Evolutionary conservation across 768 basidiomycete genomes (phyloP).

Genomic region (Sutorius australiensis): DNA sequence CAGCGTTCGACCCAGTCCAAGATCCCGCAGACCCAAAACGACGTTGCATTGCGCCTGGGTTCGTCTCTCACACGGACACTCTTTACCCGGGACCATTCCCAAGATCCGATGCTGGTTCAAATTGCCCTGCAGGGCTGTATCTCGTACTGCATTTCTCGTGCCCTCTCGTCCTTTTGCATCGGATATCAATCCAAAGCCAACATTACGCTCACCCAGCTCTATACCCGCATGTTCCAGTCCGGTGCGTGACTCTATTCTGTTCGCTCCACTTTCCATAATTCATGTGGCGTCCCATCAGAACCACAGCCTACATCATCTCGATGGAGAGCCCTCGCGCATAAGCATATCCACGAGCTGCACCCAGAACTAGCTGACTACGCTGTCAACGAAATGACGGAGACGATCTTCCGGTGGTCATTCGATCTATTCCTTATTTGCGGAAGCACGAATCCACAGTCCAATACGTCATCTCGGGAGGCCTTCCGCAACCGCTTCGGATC

Average conservation of each 20-base stretch:
- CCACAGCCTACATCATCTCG: slow-evolving; percentile 75
- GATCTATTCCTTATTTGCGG: slow-evolving; percentile 67
- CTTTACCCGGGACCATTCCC: slow-evolving; percentile 61
- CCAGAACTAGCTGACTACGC: slow-evolving; percentile 64
- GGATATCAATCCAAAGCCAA: slow-evolving; percentile 72
- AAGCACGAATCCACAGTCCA: slow-evolving; percentile 41
- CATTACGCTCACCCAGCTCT: slow-evolving; percentile 57
- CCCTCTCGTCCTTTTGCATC: slow-evolving; percentile 68
- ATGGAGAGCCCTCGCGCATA: slow-evolving; percentile 73
- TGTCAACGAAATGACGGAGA: slow-evolving; percentile 67
- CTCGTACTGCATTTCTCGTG: slow-evolving; percentile 60
- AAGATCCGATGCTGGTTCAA: slow-evolving; percentile 74
- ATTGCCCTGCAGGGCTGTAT: slow-evolving; percentile 72
- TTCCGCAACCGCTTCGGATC: slow-evolving; percentile 51
- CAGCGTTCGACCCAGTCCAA: slow-evolving; percentile 38
- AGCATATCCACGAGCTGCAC: slow-evolving; percentile 62
- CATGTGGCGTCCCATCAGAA: slow-evolving; percentile 38
- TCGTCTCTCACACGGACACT: slow-evolving; percentile 57
- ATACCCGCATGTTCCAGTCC: slow-evolving; percentile 51
- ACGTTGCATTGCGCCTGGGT: slow-evolving; percentile 62
- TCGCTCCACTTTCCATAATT: slow-evolving; percentile 10
- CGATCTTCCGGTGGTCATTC: slow-evolving; percentile 67
- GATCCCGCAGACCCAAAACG: slow-evolving; percentile 51
- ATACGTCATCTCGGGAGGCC: slow-evolving; percentile 35
- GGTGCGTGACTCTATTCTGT: slow-evolving; percentile 36